Evolutionary conservation across 2,329 filamentous ascomycete genomes (phyloP).

Genomic region (Atkinsonella texensis): DNA sequence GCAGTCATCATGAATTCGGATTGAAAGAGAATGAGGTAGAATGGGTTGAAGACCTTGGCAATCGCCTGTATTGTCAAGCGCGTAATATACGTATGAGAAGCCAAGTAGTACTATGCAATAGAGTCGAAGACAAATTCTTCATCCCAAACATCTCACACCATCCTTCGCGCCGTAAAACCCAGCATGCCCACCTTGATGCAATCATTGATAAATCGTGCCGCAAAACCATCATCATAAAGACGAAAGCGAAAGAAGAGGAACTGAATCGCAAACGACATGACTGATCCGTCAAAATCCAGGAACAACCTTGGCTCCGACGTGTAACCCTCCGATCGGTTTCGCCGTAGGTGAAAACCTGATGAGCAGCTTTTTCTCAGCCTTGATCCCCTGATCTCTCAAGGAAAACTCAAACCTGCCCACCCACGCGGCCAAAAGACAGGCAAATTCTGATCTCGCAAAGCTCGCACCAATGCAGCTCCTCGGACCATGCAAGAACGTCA

Average conservation of each 20-base stretch:
- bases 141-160: no score
- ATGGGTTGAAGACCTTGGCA: no score
- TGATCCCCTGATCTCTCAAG: slow-evolving; percentile 43
- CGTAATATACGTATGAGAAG: no score
- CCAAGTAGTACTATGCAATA: no score
- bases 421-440: slow-evolving; percentile 65
- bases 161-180: no score
- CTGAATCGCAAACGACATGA: background rate
- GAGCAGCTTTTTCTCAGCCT: slow-evolving; percentile 53
- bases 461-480: slow-evolving; percentile 72
- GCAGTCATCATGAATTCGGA: no score
- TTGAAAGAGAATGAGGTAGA: no score
- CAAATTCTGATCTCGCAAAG: slow-evolving; percentile 78
- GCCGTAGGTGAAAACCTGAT: slow-evolving; percentile 62
- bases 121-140: no score
- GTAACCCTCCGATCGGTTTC: slow-evolving; percentile 60
- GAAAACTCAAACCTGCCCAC: slow-evolving; percentile 62
- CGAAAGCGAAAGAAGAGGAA: background rate
- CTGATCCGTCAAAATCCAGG: slow-evolving; percentile 24
- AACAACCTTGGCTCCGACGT: slow-evolving; percentile 53
- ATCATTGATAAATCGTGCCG: no score
- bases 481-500: slow-evolving; percentile 81
- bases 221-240: background rate
- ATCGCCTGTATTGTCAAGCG: no score
- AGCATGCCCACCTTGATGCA: no score